Evolutionary conservation across 441 rosid genomes (phyloP), one percentile per base, ranked within the genome.

Genomic region (Gossypium davidsonii): DNA sequence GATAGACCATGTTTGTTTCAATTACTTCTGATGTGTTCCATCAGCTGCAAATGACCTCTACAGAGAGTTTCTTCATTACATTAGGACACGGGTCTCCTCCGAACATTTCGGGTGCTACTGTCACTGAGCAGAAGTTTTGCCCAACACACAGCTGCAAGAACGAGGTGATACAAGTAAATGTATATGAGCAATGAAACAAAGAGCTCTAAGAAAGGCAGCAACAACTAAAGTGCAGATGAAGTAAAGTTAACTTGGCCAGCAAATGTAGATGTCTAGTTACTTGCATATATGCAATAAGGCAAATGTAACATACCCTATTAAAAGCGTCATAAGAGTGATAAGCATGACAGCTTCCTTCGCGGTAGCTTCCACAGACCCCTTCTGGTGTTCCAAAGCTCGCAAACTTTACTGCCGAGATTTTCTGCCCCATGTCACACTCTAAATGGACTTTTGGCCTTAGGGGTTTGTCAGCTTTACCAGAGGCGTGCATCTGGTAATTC

Each of bases 311-410:
- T 83, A 91, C 99, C 83, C 80, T 92, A 82, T 95, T 86, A 78
- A 95, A 95, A 61, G 97, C 99, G 71, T 92, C 99, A 62, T 87
- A 92, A 0, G 99, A 94, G 83, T 91, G 97, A 80, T 83, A 83
- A 20, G 97, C 99, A 0, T 94, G 99, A 67, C 99, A 94, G 76
- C 90, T 80, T 79, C 98, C 97, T 64, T 90, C 80, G 0, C 77
- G 86, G 85, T 86, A 95, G 84, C 86, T 90, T 76, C 99, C 99
- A 10, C 99, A 94, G 66, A 80, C 79, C 6, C 99, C 98, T 81
- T 84, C 86, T 21, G 99, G 99, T 49, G 94, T 92, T 20, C 98
- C 98, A 0, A 94, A 94, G 88, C 97, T 92, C 15, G 97, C 99
- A 74, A 92, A 94, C 89, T 86, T 89, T 28, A 92, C 88, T 0